These are phyloP conservation scores for Graphiopsis chlorocephala DNA, from an alignment of 2,329 filamentous ascomycete species.

Conservation along the genomic window DNA sequence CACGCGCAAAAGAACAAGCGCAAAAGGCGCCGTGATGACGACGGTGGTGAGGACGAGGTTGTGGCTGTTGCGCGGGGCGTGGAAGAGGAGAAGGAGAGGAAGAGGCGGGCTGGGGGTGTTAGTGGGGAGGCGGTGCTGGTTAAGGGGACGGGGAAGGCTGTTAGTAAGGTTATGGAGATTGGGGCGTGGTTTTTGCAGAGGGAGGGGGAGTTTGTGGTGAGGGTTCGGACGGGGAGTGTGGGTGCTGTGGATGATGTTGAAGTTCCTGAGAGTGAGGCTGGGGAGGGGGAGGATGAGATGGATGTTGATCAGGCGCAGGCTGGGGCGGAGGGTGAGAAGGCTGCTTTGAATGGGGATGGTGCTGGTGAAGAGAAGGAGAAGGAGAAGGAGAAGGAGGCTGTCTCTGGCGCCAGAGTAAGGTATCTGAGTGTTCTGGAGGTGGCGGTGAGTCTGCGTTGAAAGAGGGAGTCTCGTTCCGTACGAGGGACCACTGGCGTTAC, in stretches of 20 bases:
- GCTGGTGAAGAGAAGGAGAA: conserved; percentile 8
- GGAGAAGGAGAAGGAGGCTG: conserved; percentile 25
- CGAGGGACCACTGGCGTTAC: neutral
- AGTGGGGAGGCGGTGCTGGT: conserved; percentile 55
- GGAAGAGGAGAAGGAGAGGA: conserved; percentile 25
- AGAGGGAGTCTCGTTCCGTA: neutral
- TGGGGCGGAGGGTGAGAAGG: neutral
- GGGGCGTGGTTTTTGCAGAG: conserved; percentile 65
- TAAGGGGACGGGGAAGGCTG: conserved; percentile 65
- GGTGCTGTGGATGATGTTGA: conserved; percentile 67
- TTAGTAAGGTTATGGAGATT: conserved; percentile 61
- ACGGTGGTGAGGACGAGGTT: conserved; percentile 26
- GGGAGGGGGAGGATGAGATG: conserved; percentile 17
- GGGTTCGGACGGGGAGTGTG: conserved; percentile 61
- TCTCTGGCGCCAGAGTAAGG: conserved; percentile 43
- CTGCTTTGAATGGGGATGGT: neutral
- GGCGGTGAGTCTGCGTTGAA: conserved; percentile 31
- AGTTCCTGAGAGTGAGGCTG: conserved; percentile 25
- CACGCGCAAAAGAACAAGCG: conserved; percentile 28
- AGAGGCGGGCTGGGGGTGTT: conserved; percentile 30
- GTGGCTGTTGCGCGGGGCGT: conserved; percentile 39
- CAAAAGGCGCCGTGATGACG: conserved; percentile 16
- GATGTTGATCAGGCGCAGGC: conserved; percentile 9
- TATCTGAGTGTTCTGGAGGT: conserved; percentile 35
- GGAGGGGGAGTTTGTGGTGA: conserved; percentile 53